Base-by-base conservation (phyloP, 768 basidiomycete genomes). In the Lepiota brunneoincarnata region DNA sequence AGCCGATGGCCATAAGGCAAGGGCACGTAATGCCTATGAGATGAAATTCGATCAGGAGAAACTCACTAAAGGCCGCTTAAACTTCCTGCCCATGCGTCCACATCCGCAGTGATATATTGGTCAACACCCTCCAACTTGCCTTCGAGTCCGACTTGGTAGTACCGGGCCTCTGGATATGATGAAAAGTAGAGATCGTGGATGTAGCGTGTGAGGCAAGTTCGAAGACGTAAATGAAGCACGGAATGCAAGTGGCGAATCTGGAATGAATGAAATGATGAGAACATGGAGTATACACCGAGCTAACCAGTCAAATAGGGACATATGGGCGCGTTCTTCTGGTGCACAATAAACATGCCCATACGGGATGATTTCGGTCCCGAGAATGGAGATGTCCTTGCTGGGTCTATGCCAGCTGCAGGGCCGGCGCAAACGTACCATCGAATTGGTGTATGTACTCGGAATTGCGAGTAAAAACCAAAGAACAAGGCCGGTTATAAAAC, bases 361-460 rank as follows among this genome's bases (percentile, higher is more conserved):
- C 37, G 31, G 34, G 18, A 36, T 10, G 23, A 40, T 15, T 45
- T 6, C 20, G n/a, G 15, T 18, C 5, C 26, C n/a, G 15, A 23
- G 15, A 9, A 9, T 6, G 31, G 31, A 31, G 31, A 9, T 31
- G 11, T 9, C 7, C 11, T 31, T 6, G 42, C 21, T 23, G 11
- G 31, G 38, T 40, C 14, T 17, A 24, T 14, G 21, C 23, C 17
- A 18, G 17, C 7, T n/a, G 38, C n/a, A 15, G 37, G 3, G 14
- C n/a, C 12, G 23, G 23, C 12, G 44, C 15, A 18, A 12, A 56
- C 73, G 45, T 28, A 91, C 92, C 91, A 98, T 93, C 1, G 91
- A 87, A 65, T 98, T 98, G 0, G 96, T 98, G 66, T 93, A 94
- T 18, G 93, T 93, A 64, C 91, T 93, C 0, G 96, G 96, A 21